Conservation (phyloP, 1,284 basidiomycete species). For the Caloboletus firmus region DNA sequence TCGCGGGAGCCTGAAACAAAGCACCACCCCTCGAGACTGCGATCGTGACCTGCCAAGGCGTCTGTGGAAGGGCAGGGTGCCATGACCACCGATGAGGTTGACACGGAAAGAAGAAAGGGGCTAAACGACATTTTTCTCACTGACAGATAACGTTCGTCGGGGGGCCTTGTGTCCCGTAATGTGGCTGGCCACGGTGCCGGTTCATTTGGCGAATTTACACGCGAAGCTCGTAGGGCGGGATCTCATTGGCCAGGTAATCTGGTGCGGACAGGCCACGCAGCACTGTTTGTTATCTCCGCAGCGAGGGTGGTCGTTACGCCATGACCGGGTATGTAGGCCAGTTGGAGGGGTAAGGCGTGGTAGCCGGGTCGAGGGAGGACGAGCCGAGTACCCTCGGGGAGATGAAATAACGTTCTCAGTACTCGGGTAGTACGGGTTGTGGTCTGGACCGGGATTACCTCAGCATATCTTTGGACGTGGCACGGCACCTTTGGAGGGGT, state of each 20-base stretch:
- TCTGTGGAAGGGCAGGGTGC: not conserved
- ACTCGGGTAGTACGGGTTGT: not conserved
- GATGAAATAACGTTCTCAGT: not conserved
- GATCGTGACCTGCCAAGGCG: not conserved
- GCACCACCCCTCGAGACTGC: too few relatives aligned
- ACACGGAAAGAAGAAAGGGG: not conserved
- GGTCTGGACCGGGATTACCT: conserved; percentile 11
- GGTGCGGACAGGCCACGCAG: too few relatives aligned
- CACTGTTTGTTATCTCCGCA: conserved; percentile 30
- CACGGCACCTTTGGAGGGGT: not conserved
- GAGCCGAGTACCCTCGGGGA: too few relatives aligned
- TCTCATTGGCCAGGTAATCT: conserved; percentile 13
- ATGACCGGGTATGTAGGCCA: not conserved
- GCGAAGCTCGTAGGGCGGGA: conserved; percentile 2
- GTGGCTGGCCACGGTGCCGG: conserved; percentile 12
- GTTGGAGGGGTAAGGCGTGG: not conserved
- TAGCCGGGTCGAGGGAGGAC: not conserved
- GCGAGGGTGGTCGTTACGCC: conserved; percentile 16
- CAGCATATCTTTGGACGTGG: not conserved
- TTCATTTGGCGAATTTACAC: conserved; percentile 9
- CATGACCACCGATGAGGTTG: not conserved
- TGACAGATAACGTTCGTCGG: conserved; percentile 2
- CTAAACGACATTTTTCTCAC: conserved; percentile 3
- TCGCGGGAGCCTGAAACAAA: not conserved
- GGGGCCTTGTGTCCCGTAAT: not conserved